These are phyloP conservation scores for Saccharomycopsis crataegensis DNA, from an alignment of 1,139 yeast species.

Conservation along the genomic window DNA sequence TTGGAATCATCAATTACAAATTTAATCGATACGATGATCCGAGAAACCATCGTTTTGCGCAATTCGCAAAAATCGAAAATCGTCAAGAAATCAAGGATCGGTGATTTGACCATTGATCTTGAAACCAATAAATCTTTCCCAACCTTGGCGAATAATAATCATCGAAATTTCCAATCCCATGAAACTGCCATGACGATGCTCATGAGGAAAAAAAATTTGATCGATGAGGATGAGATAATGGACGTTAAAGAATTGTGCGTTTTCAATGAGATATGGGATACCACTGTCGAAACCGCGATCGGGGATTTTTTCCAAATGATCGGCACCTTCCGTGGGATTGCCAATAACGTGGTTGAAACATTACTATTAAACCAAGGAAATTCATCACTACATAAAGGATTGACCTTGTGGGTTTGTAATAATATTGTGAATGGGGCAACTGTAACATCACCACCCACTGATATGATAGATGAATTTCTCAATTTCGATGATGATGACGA, in stretches of 20 bases:
- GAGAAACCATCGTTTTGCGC: conserved; percentile 4
- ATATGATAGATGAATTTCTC: neutral
- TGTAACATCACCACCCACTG: neutral
- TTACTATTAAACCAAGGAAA: conserved; percentile 9
- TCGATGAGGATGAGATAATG: neutral
- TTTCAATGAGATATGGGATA: conserved; percentile 4
- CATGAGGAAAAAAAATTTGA: neutral
- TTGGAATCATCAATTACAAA: neutral
- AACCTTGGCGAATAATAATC: neutral
- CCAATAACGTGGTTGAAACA: neutral
- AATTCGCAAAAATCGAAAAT: neutral
- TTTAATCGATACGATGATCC: conserved; percentile 1
- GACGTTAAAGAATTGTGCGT: conserved; percentile 1
- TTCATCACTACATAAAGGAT: conserved; percentile 18
- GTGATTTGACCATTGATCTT: conserved; percentile 2
- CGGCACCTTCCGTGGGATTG: conserved; percentile 3
- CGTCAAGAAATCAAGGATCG: neutral
- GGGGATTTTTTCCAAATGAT: conserved; percentile 3
- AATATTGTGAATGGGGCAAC: conserved; percentile 24
- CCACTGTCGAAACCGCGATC: conserved; percentile 10
- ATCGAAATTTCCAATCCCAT: neutral
- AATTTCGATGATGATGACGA: neutral
- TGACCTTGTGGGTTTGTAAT: conserved; percentile 29
- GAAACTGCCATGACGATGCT: neutral
- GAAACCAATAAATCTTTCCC: conserved; percentile 7